These are phyloP conservation scores for Globisporangium solare DNA, from an alignment of 352 stramenopile genomes.

Conservation along the genomic window DNA sequence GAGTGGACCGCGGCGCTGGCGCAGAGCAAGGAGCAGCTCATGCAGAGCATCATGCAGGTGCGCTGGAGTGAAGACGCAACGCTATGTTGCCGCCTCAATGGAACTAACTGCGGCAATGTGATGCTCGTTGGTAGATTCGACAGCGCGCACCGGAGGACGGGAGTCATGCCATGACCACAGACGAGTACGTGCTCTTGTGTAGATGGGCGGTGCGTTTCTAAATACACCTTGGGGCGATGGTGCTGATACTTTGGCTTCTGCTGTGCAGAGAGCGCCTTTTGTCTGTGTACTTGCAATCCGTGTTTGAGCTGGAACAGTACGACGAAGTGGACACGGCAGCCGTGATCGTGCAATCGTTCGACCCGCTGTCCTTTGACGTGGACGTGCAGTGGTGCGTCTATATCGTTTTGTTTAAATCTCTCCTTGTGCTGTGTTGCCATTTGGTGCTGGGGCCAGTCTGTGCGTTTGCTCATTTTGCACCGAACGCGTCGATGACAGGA, in stretches of 20 bases:
- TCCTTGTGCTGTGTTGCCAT: not conserved
- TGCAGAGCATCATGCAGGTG: constrained; percentile 27
- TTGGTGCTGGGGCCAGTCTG: not conserved
- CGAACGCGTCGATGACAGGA: constrained; percentile 16
- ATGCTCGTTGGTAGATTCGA: not conserved
- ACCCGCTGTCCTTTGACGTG: constrained; percentile 32
- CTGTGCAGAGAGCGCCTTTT: constrained; percentile 44
- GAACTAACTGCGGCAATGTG: not conserved
- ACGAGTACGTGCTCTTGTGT: constrained; percentile 16
- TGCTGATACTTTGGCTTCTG: not conserved
- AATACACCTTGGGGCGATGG: not conserved
- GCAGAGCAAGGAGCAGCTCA: constrained; percentile 41
- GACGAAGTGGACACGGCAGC: constrained; percentile 49
- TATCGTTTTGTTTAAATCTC: not conserved
- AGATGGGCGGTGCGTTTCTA: constrained; percentile 2
- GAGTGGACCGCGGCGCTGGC: constrained; percentile 51
- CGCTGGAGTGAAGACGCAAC: not conserved
- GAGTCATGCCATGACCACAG: not conserved
- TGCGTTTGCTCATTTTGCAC: not conserved
- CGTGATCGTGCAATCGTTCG: constrained; percentile 34
- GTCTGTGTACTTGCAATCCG: constrained; percentile 57
- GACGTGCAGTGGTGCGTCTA: constrained; percentile 37
- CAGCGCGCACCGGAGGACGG: constrained; percentile 5
- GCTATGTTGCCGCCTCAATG: too few species aligned
- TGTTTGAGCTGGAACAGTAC: constrained; percentile 57